Conservation (phyloP, 1,284 basidiomycete genomes). For the Rhizoctonia solani region DNA sequence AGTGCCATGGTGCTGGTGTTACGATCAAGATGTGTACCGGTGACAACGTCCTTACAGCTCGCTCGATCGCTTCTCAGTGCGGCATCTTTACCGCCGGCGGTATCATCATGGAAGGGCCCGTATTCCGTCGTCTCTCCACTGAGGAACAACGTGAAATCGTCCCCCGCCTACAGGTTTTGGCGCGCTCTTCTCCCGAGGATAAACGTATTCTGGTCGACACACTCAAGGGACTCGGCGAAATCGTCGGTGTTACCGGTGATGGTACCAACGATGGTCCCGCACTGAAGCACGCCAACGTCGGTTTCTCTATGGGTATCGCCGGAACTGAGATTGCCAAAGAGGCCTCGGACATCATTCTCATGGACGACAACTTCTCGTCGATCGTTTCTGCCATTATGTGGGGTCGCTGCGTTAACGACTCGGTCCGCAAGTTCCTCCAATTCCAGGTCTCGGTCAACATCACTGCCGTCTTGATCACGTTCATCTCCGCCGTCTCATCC, state of each 20-base stretch:
- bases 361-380: slow-evolving; percentile 97
- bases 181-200: slow-evolving; percentile 97
- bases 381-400: slow-evolving; percentile 98
- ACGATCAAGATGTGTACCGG: slow-evolving; percentile 98
- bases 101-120: slow-evolving; percentile 95
- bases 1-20: slow-evolving; percentile 90
- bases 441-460: slow-evolving; percentile 98
- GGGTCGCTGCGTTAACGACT: slow-evolving; percentile 98
- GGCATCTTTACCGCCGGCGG: slow-evolving; percentile 92
- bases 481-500: slow-evolving; percentile 86
- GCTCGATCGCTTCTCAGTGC: slow-evolving; percentile 93
- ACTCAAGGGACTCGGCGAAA: slow-evolving; percentile 85
- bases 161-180: slow-evolving; percentile 63
- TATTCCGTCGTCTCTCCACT: slow-evolving; percentile 56
- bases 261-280: slow-evolving; percentile 98
- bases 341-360: slow-evolving; percentile 97
- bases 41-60: slow-evolving; percentile 92
- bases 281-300: slow-evolving; percentile 91
- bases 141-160: slow-evolving; percentile 54
- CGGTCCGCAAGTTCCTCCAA: slow-evolving; percentile 96
- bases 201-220: slow-evolving; percentile 93
- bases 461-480: slow-evolving; percentile 93
- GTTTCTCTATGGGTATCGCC: slow-evolving; percentile 98
- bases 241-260: slow-evolving; percentile 97
- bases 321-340: slow-evolving; percentile 99